These are phyloP conservation scores for Candida koratica DNA, from an alignment of 805 yeast species.

Conservation along the genomic window DNA sequence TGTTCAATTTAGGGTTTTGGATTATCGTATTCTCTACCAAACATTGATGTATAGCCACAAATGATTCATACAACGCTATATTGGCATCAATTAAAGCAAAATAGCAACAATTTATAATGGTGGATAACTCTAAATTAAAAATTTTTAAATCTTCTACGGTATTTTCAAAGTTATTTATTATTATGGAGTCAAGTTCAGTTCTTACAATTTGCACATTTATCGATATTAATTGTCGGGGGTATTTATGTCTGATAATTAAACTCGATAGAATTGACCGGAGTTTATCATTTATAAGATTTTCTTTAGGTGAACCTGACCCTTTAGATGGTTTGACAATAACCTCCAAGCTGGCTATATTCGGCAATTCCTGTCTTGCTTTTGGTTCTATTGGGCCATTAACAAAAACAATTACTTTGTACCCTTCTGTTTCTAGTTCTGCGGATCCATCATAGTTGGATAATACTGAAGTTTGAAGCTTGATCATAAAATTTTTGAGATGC, in stretches of 20 bases:
- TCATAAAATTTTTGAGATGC: conserved; percentile 8
- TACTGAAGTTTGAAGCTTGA: conserved; percentile 22
- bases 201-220: conserved; percentile 40
- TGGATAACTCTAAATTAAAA: conserved; percentile 27
- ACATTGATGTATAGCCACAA: conserved; percentile 47
- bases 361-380: conserved; percentile 76
- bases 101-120: conserved; percentile 58
- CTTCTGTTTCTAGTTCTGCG: conserved; percentile 49
- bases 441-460: conserved; percentile 78
- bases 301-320: conserved; percentile 75
- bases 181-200: conserved; percentile 20
- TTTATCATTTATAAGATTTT: conserved; percentile 69
- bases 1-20: conserved; percentile 44
- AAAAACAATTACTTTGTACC: conserved; percentile 62
- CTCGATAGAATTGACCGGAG: conserved; percentile 58
- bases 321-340: conserved; percentile 71
- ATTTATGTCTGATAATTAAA: conserved; percentile 54
- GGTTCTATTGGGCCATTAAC: conserved; percentile 92
- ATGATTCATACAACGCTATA: conserved; percentile 61
- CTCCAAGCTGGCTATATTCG: conserved; percentile 73
- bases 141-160: conserved; percentile 56
- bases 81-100: conserved; percentile 81
- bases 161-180: conserved; percentile 18
- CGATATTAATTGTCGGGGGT: conserved; percentile 68
- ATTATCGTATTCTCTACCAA: conserved; percentile 24